Conservation (phyloP, 148 eudicot species). For the Camellia japonica region DNA sequence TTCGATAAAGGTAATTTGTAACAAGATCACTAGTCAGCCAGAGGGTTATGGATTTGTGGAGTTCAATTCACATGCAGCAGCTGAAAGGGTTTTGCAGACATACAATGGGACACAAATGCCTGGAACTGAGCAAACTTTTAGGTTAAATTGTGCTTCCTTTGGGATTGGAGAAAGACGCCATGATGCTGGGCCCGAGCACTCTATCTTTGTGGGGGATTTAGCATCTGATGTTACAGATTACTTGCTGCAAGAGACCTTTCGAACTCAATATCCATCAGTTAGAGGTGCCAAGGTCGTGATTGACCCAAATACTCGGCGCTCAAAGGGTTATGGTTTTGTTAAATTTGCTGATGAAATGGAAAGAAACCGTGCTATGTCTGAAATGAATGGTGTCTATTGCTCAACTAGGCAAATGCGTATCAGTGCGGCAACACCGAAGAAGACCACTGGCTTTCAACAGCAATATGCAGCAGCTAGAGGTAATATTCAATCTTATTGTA, state of each 20-base stretch:
- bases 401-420: conserved; percentile 96
- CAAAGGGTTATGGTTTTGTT: conserved; percentile 97
- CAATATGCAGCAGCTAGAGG: conserved; percentile 72
- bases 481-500: conserved; percentile 18
- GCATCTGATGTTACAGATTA: conserved; percentile 95
- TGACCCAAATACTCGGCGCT: conserved; percentile 86
- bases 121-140: conserved; percentile 78
- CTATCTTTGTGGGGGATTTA: conserved; percentile 96
- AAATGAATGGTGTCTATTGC: conserved; percentile 94
- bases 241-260: conserved; percentile 83
- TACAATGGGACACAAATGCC: conserved; percentile 94
- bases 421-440: conserved; percentile 96
- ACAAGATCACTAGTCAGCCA: conserved; percentile 86
- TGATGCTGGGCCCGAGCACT: conserved; percentile 88
- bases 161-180: conserved; percentile 83
- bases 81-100: conserved; percentile 75
- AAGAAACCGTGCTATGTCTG: conserved; percentile 89
- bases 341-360: conserved; percentile 92
- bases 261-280: conserved; percentile 83
- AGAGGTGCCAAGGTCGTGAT: conserved; percentile 96
- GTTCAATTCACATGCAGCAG: conserved; percentile 77
- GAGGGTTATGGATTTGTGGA: conserved; percentile 99
- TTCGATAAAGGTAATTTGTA: conserved; percentile 82
- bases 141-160: conserved; percentile 97
- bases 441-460: conserved; percentile 68